Percentiles rank a stretch among this genome's conserved stretches.
phyloP scores from a whole-genome alignment of 495 filamentous ascomycete genomes.

The Penicillium coffeae region DNA sequence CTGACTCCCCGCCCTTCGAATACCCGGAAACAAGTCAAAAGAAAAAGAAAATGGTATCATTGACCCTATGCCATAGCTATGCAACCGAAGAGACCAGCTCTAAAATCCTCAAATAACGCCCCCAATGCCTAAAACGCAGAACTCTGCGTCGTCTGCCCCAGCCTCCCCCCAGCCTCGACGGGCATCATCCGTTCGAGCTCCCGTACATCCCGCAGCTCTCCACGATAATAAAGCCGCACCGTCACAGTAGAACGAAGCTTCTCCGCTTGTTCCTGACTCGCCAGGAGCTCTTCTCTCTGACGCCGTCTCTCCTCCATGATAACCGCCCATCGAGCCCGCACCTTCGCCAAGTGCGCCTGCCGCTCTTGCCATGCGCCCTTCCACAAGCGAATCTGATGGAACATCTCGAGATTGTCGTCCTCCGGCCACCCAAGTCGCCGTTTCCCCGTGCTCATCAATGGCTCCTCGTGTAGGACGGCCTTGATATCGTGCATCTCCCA shows the following conservation, averaged over 20 bases:
- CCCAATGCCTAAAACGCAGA: conserved; percentile 3
- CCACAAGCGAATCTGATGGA: conserved; percentile 23
- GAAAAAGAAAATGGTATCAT: too few species aligned
- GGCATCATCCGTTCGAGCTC: conserved; percentile 6
- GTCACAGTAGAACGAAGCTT: conserved; percentile 12
- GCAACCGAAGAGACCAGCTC: background rate
- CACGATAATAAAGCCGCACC: conserved; percentile 18
- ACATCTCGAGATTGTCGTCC: conserved; percentile 18
- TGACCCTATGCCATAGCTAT: too few species aligned
- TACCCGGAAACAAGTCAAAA: too few species aligned
- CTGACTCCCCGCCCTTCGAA: too few species aligned
- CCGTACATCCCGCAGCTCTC: conserved; percentile 13
- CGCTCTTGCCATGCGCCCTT: conserved; percentile 13
- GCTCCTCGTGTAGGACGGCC: background rate
- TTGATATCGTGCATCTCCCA: conserved; percentile 17
- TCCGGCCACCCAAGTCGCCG: conserved; percentile 12
- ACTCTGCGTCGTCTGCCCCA: conserved; percentile 8
- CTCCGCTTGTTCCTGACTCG: background rate
- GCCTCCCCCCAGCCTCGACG: background rate
- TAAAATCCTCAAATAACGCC: background rate
- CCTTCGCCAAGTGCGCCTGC: conserved; percentile 12
- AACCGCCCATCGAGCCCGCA: conserved; percentile 18
- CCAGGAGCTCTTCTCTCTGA: conserved; percentile 14
- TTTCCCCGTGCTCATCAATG: background rate
- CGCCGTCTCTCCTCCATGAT: conserved; percentile 26